Base-by-base conservation (phyloP, 75 land plant species). In the Selaginella tamariscina region DNA sequence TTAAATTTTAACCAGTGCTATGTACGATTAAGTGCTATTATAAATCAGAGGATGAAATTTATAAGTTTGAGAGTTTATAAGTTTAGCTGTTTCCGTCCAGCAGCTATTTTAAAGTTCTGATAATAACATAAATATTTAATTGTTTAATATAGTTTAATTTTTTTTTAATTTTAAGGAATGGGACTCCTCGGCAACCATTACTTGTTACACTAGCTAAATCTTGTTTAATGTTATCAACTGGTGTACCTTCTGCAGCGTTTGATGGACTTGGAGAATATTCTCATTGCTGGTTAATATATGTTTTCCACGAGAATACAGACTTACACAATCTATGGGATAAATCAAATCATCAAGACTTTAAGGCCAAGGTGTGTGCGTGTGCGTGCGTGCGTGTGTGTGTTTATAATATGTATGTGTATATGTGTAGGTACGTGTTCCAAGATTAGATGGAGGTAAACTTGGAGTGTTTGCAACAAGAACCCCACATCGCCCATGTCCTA, bases 391-490 rank as follows among this genome's bases (percentile, higher is more conserved):
- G 22, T 57, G 26, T 8, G 22, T 8, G 62, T 57, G 26, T 20
- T 23, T 5, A 23, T 20, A 27, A 27, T 57, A 57, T 20, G 8
- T 57, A 23, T 9, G 27, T 27, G 9, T 49, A 20, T 20, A 49
- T 20, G 54, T 13, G 56, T 78, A 95, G 99, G 96, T 95, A 27
- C 89, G 92, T 74, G 97, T 95, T 1, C 99, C 99, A 31, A 83
- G 92, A 67, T 70, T 95, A 60, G 75, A 87, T 69, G 99, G 99
- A 69, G 89, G 80, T 55, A 95, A 76, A 68, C 66, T 81, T 71
- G 99, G 99, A 68, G 96, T 87, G 1, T 83, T 87, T 81, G 91
- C 99, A 27, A 95, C 99, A n/a, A 77, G 99, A 55, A 78, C 97
- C 65, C 99, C 99, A 30, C 99, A 95, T 77, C 75, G 99, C 2